Evolutionary conservation across 148 eudicot species (phyloP), one percentile per base, ranked within the genome.

Genomic region (Oxyria digyna): DNA sequence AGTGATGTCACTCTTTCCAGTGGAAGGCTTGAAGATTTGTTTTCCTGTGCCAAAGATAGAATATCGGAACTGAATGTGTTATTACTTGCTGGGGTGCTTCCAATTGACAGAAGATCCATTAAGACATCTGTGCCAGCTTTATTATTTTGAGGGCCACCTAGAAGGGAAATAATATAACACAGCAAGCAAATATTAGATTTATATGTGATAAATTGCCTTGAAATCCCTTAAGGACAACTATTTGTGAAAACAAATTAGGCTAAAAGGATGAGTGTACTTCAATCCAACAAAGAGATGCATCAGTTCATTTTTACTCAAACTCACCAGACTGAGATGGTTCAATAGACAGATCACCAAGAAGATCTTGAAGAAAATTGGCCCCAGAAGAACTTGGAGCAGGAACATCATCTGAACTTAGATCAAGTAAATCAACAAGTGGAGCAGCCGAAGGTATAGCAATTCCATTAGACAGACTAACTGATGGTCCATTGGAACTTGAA

Each of bases 371-470:
- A 81, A 90, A 88, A 77, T 87, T 82, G 37, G 79, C 80, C 63
- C 92, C 89, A 76, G 98, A 86, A 57, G 92, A 78, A 81, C 85
- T 88, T 70, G 89, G 86, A 63, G 81, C 89, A 10, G 87, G 89
- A 20, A 72, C 77, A 68, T 90, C 98, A 76, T 94, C 98, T 27
- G 87, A 80, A 70, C 80, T 82, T 38, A 94, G 79, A 81, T 94
- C 98, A 62, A 94, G 91, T 66, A 94, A 85, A 80, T 94, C 97
- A 74, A 94, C 96, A 74, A 94, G 90, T 57, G 98, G 96, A 68
- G 96, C 84, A 77, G 87, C 83, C 48, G 83, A 32, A 52, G 92
- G 73, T 75, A 88, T 88, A 65, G 85, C 73, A 54, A 90, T 86
- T 64, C 98, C 98, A 80, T 94, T 94, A 42, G 97, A 81, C 79